Conservation (phyloP, 75 land plant genomes). For the Pinus taeda region DNA sequence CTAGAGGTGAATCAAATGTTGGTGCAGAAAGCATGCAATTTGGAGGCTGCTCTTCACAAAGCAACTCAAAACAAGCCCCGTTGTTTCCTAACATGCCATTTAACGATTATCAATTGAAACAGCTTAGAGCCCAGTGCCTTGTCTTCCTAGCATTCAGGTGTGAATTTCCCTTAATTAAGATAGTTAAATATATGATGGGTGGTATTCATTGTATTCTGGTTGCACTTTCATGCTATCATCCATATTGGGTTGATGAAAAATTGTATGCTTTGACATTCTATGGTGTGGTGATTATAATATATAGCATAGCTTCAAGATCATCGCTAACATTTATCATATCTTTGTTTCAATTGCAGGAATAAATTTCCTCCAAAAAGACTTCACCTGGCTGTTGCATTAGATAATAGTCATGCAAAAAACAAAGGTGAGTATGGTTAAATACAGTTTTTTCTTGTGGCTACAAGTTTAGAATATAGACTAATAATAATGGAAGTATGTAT, state of each 20-base stretch:
- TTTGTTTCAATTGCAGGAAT: constrained; percentile 22
- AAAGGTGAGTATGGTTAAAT: background rate
- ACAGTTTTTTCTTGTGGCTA: background rate
- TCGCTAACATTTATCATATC: background rate
- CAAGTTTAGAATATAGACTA: no score
- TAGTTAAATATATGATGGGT: constrained; percentile 19
- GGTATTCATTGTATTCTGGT: constrained; percentile 14
- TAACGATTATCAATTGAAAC: constrained; percentile 92
- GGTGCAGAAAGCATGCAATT: constrained; percentile 13
- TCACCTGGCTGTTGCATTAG: constrained; percentile 34
- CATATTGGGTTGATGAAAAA: background rate
- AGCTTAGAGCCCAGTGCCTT: constrained; percentile 97
- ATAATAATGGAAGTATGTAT: no score
- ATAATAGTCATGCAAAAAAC: constrained; percentile 7
- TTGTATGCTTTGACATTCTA: background rate
- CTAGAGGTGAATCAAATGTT: constrained; percentile 22
- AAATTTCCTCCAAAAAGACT: constrained; percentile 27
- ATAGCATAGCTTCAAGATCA: background rate
- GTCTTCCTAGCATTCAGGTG: constrained; percentile 93
- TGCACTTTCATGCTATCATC: constrained; percentile 2
- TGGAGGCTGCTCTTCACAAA: constrained; percentile 26
- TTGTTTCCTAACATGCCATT: constrained; percentile 44
- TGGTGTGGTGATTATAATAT: background rate
- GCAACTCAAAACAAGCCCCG: constrained; percentile 22
- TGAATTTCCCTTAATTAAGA: background rate